These are phyloP conservation scores for Suillus bovinus DNA, from an alignment of 768 basidiomycete species.

Conservation along the genomic window DNA sequence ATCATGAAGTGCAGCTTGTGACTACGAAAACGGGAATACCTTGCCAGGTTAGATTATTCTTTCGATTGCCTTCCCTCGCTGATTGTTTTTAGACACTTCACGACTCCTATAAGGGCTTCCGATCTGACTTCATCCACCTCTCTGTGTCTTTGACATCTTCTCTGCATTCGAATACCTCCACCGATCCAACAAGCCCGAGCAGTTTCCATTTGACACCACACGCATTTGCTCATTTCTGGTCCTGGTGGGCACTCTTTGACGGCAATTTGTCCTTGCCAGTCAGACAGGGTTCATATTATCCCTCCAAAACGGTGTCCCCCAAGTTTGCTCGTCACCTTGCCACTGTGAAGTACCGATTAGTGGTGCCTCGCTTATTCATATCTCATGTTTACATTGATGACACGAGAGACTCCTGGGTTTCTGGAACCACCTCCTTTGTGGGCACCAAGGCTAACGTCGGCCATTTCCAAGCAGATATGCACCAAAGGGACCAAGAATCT, in stretches of 20 bases:
- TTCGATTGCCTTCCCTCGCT: neutral
- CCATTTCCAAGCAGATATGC: slow-evolving; percentile 85
- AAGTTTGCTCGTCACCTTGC: slow-evolving; percentile 89
- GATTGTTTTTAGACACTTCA: slow-evolving; percentile 37
- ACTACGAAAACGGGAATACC: slow-evolving; percentile 37
- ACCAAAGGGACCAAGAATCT: slow-evolving; percentile 87
- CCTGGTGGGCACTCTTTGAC: slow-evolving; percentile 90
- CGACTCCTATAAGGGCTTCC: slow-evolving; percentile 87
- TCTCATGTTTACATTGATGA: slow-evolving; percentile 88
- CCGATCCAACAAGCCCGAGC: slow-evolving; percentile 44
- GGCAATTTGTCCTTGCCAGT: slow-evolving; percentile 77
- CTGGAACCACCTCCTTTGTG: slow-evolving; percentile 76
- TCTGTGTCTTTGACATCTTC: slow-evolving; percentile 83
- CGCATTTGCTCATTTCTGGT: slow-evolving; percentile 85
- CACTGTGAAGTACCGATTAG: slow-evolving; percentile 88
- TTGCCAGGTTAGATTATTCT: slow-evolving; percentile 45
- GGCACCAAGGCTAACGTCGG: slow-evolving; percentile 85
- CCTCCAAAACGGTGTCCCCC: slow-evolving; percentile 67
- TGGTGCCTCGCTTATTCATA: slow-evolving; percentile 75
- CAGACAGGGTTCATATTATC: slow-evolving; percentile 84
- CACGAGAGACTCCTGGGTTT: slow-evolving; percentile 73
- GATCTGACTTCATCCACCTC: slow-evolving; percentile 92
- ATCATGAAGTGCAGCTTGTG: slow-evolving; percentile 70
- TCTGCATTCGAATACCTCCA: slow-evolving; percentile 29
- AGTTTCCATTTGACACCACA: slow-evolving; percentile 86